Base-by-base conservation (phyloP, 192 early-diverging fungal genomes). In the Mortierella antarctica region DNA sequence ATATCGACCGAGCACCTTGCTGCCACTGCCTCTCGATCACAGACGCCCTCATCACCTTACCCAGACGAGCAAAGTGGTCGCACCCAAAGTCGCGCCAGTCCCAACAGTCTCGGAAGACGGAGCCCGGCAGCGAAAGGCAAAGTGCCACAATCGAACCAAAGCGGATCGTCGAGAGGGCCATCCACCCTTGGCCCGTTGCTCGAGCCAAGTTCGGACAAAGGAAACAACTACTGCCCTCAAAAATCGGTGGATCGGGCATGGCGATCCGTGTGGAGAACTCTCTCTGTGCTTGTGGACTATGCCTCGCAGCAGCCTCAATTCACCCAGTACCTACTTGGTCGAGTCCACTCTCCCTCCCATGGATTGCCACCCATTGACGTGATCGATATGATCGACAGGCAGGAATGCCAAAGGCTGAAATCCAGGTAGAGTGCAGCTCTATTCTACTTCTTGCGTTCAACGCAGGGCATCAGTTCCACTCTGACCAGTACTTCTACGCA, bases 241-340 rank as follows among this genome's bases (percentile, higher is more conserved):
- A 58, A 49, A n/a, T 41, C 57, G 18, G 50, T n/a, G 7, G 23
- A 46, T 44, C 48, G 57, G 50, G 54, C 64, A 17, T 61, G 57
- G 64, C 50, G 58, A 50, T 74, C 57, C 11, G 51, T 62, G 2
- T 67, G 64, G 64, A 9, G 57, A 48, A 39, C 65, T 6, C 48
- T 67, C 40, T 67, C 64, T 40, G 56, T 67, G 12, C 57, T 74
- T 48, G 44, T 74, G 5, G 72, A 74, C 41, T 61, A 74, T 45
- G 56, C 72, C 40, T 49, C 51, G 2, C 72, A 45, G 50, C 72
- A 74, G 20, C 64, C 64, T 12, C 72, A 74, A 40, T 74, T 55
- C n/a, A 60, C 50, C 13, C 48, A 57, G 50, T 74, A 74, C 42
- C 42, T 74, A 14, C 21, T 61, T 12, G 15, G 40, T 18, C 45